Evolutionary conservation across 371 early-diverging fungal species (phyloP), one percentile per base, ranked within the genome.

Genomic region (Parasitella parasitica): DNA sequence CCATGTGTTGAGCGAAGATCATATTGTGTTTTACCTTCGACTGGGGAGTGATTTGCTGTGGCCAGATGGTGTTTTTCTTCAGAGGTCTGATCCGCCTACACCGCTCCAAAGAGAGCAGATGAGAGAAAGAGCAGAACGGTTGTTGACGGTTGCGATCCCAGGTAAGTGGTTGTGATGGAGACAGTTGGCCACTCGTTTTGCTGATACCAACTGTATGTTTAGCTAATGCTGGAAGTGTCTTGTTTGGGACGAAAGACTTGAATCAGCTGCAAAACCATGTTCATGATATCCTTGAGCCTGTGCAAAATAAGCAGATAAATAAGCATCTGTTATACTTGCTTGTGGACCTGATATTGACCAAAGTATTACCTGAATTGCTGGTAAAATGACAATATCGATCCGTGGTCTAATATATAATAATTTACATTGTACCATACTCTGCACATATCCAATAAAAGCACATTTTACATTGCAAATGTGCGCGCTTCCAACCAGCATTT

Each of bases 1-100:
- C 11, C 80, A 83, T 72, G 61, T 86, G 7, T 67, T 86, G n/a
- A 82, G 82, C 34, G 86, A 86, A 61, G 77, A 77, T 15, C 80
- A 73, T 16, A 51, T 86, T 11, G 81, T 84, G 9, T 80, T 74
- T 53, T 86, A 86, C 37, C 64, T 86, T 0, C 76, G 82, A 26
- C 69, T 81, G 6, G 86, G 84, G 1, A 74, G 83, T 9, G 76
- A 83, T 22, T 65, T 84, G 15, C 54, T 86, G 50, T 86, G 86
- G 86, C 85, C 86, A 1, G 78, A 81, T 32, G 81, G 83, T 35
- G 51, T 66, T n/a, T 64, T 81, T 66, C 13, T 86, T 54, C 62
- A 76, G 38, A 54, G 78, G 63, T 59, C 63, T 27, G 67, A 76
- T 22, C 64, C 76, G 11, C 63, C 70, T 1, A 76, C 77, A 3